Evolutionary conservation across 345 rosid genomes (phyloP), one percentile per base, ranked within the genome.

Genomic region (Rhodamnia rubescens): DNA sequence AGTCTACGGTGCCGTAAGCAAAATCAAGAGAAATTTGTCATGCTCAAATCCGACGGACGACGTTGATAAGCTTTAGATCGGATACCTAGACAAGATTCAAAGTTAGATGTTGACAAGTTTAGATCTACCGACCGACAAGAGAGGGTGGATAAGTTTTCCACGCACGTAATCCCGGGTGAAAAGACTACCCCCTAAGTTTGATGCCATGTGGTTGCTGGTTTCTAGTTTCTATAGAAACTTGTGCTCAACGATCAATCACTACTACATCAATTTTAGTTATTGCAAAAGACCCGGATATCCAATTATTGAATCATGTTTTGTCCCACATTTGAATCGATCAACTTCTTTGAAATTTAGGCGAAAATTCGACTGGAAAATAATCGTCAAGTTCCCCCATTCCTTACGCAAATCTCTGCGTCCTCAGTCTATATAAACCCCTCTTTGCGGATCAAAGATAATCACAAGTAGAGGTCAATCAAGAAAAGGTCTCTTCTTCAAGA

Each of bases 251-350:
- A 18, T 64, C 42, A 27, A 59, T 59, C 74, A 27, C 74, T 16
- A 6, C 2, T 5, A 12, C 14, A n/a, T n/a, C 36, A 1, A 61
- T 8, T 29, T 21, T 5, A 3, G 42, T 8, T 29, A 3, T 29
- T 1, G 42, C 42, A 16, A 0, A 0, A 29, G 75, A 64, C 0
- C 1, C 40, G 22, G 8, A 18, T 4, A 15, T 64, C 42, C 11
- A 1, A 15, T 3, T 61, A 7, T 29, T 61, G 74, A 15, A 42
- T 61, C 3, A 29, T 18, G 42, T 58, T 58, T 58, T 58, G 64
- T 58, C 22, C 75, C 29, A 12, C 44, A 4, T 16, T 29, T 64
- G 75, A 15, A 64, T 64, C 22, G 74, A 59, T 59, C 22, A 18
- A 29, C 75, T 64, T 29, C 75, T 64, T 29, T 29, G 75, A 29